Base-by-base conservation (phyloP, 495 filamentous ascomycete species). In the Filosporella fistucella region DNA sequence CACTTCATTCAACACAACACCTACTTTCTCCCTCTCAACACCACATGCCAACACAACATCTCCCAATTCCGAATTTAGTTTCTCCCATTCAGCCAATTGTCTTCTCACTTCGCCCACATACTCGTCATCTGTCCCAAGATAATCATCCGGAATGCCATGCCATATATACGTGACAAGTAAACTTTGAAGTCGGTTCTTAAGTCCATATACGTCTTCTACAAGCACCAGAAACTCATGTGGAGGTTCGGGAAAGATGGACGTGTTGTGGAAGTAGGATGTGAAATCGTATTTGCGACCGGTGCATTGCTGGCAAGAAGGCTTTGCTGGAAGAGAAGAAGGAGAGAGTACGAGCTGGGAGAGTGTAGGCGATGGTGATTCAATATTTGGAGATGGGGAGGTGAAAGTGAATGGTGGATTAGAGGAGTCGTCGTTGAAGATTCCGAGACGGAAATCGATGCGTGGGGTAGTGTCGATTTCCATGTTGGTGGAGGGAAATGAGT, bases 181-280 rank as follows among this genome's bases (percentile, higher is more conserved):
- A 30, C 35, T 53, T 12, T 50, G 33, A 1, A 57, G 41, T 1
- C 37, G 49, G 18, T 53, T 45, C 29, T 44, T 57, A 18, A 57
- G 22, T 1, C 42, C n/a, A 28, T 57, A 57, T 3, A 41, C 46
- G 8, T 40, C 25, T 32, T 57, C 55, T 12, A 57, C 29, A 9
- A 35, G 16, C 1, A 21, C 14, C 7, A 57, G 28, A 1, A 57
- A 24, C 5, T 3, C 25, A 25, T 57, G 55, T 14, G 55, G 55
- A 39, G 55, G 50, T 5, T 29, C 9, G 29, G 22, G 17, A 47
- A 57, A 57, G 23, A 50, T 36, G 0, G 20, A 30, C 0, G 29
- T 45, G 22, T 56, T 56, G 33, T 57, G 55, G 32, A 57, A 57
- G 17, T 57, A 57, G 3, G 49, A 22, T 4, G 40, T 54, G 46